These are phyloP conservation scores for Calonectria henricotiae DNA, from an alignment of 2,329 filamentous ascomycete species.

Conservation along the genomic window DNA sequence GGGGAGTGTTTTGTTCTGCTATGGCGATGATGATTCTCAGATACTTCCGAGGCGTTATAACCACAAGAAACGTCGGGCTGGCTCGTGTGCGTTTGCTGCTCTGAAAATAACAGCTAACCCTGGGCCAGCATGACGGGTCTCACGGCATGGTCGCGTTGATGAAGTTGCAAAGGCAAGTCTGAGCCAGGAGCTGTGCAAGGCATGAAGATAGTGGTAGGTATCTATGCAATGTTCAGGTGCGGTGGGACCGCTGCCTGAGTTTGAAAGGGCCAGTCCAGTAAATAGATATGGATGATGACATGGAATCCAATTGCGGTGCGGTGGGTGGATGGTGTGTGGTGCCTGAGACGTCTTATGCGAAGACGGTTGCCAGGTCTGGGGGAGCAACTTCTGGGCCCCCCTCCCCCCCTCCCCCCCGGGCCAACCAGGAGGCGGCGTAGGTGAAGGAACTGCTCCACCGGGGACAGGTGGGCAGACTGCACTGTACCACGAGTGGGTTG, in stretches of 20 bases:
- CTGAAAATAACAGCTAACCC: constrained; percentile 60
- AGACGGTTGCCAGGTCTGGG: constrained; percentile 14
- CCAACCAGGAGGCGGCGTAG: constrained; percentile 11
- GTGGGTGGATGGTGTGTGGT: not conserved
- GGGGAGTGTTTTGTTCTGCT: constrained; percentile 1
- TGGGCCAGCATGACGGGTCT: constrained; percentile 46
- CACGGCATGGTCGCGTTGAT: constrained; percentile 58
- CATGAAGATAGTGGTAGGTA: constrained; percentile 9
- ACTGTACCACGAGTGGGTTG: constrained; percentile 2
- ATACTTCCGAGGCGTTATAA: constrained; percentile 79
- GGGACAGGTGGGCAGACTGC: not conserved
- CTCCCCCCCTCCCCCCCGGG: not conserved
- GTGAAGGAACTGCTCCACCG: constrained; percentile 7
- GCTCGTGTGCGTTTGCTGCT: constrained; percentile 67
- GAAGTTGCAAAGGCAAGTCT: constrained; percentile 78
- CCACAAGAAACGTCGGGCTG: constrained; percentile 42
- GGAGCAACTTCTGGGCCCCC: not conserved
- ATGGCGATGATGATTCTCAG: constrained; percentile 80
- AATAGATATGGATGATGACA: constrained; percentile 5
- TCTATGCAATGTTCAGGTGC: constrained; percentile 12
- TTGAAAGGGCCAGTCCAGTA: not conserved
- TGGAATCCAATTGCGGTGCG: constrained; percentile 6
- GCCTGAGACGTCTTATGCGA: constrained; percentile 24
- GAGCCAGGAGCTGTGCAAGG: constrained; percentile 62
- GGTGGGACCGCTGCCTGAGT: not conserved